A percentile compares a stretch with the other conserved stretches of the same genome.
These are phyloP conservation scores for Cercophora scortea DNA, from an alignment of 495 filamentous ascomycete genomes.

Conservation along the genomic window DNA sequence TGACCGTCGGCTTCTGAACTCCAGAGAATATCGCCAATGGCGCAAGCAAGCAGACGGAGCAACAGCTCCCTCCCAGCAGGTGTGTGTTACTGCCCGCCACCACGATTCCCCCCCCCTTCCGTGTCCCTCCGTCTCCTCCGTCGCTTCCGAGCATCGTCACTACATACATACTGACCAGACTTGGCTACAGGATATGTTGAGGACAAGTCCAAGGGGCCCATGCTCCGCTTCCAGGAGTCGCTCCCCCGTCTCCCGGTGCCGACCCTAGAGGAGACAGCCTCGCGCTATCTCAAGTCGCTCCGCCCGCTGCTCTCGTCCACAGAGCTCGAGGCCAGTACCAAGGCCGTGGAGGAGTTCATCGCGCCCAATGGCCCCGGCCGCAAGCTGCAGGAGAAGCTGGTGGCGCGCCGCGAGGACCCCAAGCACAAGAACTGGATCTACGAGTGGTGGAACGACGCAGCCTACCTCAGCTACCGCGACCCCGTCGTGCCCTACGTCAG, in stretches of 20 bases:
- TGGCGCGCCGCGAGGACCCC: slow-evolving; percentile 75
- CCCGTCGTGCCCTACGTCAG: slow-evolving; percentile 97
- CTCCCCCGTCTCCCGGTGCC: slow-evolving; percentile 88
- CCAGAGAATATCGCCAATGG: slow-evolving; percentile 40
- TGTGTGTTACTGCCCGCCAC: slow-evolving; percentile 12
- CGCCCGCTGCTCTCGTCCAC: slow-evolving; percentile 65
- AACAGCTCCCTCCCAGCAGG: slow-evolving; percentile 56
- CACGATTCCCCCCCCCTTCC: no score
- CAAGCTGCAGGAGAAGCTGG: slow-evolving; percentile 78
- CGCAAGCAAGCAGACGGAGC: slow-evolving; percentile 42
- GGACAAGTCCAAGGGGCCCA: slow-evolving; percentile 81
- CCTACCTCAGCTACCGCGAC: slow-evolving; percentile 89
- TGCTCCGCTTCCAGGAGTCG: slow-evolving; percentile 95
- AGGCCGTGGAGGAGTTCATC: slow-evolving; percentile 76
- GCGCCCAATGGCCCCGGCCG: slow-evolving; percentile 74
- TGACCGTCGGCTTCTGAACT: background rate
- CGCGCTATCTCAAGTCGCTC: slow-evolving; percentile 88
- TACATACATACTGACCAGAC: background rate
- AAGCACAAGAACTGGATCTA: slow-evolving; percentile 87
- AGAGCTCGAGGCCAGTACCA: slow-evolving; percentile 70
- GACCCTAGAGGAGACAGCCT: slow-evolving; percentile 84
- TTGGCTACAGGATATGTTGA: slow-evolving; percentile 70
- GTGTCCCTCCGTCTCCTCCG: no score
- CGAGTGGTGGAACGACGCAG: slow-evolving; percentile 96
- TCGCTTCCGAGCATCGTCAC: no score